Percentiles rank a stretch among this genome's conserved stretches.
Evolutionary conservation across 73 alveolate species (phyloP).

Genomic region (Blepharisma stoltei): DNA sequence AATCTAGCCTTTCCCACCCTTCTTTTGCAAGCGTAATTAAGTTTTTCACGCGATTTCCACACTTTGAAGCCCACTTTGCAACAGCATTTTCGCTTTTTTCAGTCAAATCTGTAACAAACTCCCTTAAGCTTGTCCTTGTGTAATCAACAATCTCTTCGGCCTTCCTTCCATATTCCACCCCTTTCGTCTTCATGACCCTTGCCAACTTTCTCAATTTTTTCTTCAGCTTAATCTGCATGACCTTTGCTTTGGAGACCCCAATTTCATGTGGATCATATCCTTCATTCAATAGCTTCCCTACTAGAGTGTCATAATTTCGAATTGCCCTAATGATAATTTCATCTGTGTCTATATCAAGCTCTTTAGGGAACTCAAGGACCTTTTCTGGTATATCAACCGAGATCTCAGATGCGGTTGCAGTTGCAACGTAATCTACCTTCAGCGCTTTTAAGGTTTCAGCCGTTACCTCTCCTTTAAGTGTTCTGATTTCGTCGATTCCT

Average conservation of each 20-base stretch:
- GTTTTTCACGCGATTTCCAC: too few relatives aligned
- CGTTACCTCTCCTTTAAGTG: background rate
- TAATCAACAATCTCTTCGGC: background rate
- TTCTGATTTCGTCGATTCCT: conserved; percentile 17
- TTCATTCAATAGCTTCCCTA: background rate
- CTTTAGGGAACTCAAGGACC: background rate
- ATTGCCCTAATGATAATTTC: background rate
- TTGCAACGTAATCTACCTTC: conserved; percentile 11
- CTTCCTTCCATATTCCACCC: background rate
- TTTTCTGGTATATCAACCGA: background rate
- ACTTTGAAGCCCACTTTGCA: background rate
- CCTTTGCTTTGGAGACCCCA: background rate
- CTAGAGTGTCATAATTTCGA: conserved; percentile 12
- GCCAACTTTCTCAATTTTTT: background rate
- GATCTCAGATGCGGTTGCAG: background rate
- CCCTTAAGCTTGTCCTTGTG: background rate
- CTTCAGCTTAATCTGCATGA: background rate
- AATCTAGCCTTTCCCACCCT: too few relatives aligned
- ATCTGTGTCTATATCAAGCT: background rate
- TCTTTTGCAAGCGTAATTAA: too few relatives aligned
- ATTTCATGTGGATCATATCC: background rate
- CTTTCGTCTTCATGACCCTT: background rate
- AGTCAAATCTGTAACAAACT: background rate
- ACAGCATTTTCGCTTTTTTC: background rate
- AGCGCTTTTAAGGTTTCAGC: background rate